A percentile compares a stretch with the other conserved stretches of the same genome.
These are phyloP conservation scores for Pyrrhoderma noxium DNA, from an alignment of 1,284 basidiomycete genomes.

Conservation along the genomic window DNA sequence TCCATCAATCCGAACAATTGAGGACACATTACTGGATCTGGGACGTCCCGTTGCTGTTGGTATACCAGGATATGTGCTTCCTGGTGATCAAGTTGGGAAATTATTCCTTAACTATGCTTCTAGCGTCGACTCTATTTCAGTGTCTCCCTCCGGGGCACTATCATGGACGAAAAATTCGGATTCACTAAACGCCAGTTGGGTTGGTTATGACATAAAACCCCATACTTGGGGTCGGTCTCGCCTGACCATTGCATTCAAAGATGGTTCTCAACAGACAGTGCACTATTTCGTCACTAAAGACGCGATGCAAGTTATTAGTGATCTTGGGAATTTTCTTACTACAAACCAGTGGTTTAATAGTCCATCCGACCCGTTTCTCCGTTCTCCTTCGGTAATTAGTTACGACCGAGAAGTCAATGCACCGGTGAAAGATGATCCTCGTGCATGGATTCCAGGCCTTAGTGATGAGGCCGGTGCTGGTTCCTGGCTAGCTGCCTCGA, in stretches of 20 bases:
- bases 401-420: slow-evolving; percentile 48
- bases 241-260: slow-evolving; percentile 42
- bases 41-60: slow-evolving; percentile 45
- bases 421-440: slow-evolving; percentile 37
- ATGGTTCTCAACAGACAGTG: slow-evolving; percentile 46
- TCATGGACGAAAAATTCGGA: slow-evolving; percentile 40
- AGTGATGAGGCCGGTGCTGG: slow-evolving; percentile 55
- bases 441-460: slow-evolving; percentile 52
- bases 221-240: slow-evolving; percentile 44
- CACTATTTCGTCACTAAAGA: slow-evolving; percentile 47
- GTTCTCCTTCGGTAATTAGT: slow-evolving; percentile 50
- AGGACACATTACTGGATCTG: slow-evolving; percentile 36
- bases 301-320: slow-evolving; percentile 38
- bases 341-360: slow-evolving; percentile 50
- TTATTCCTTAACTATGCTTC: slow-evolving; percentile 44
- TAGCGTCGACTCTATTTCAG: slow-evolving; percentile 35
- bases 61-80: slow-evolving; percentile 48
- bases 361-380: slow-evolving; percentile 42
- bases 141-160: slow-evolving; percentile 42
- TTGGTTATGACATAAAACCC: slow-evolving; percentile 42
- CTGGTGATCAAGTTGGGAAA: slow-evolving; percentile 42
- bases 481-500: slow-evolving; percentile 48
- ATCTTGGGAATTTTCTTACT: slow-evolving; percentile 50
- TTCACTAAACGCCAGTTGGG: slow-evolving; percentile 36
- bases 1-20: slow-evolving; percentile 44